phyloP scores from a whole-genome alignment of 2,329 filamentous ascomycete genomes.

The Beauveria varroae region DNA sequence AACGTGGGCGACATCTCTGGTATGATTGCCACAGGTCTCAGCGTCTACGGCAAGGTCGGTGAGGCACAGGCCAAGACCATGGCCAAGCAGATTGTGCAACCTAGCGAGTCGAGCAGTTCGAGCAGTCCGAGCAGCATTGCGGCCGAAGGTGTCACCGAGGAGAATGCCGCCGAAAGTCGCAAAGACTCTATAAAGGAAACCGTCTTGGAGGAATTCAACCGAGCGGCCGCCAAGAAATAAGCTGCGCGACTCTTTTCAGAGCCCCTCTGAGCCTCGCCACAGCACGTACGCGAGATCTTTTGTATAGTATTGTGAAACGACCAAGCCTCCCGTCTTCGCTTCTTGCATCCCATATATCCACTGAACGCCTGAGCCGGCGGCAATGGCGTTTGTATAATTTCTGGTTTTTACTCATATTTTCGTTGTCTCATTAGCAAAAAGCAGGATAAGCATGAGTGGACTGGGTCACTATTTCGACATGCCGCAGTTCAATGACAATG shows the following conservation, averaged over 20 bases:
- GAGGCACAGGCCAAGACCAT: conserved; percentile 66
- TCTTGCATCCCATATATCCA: conserved; percentile 7
- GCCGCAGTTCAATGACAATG: background rate
- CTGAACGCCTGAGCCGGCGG: background rate
- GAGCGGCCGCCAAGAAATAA: conserved; percentile 26
- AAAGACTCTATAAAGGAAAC: conserved; percentile 29
- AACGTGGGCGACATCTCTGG: conserved; percentile 94
- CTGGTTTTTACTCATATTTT: background rate
- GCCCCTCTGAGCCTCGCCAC: background rate
- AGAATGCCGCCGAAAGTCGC: conserved; percentile 12
- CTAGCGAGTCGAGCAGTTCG: conserved; percentile 17
- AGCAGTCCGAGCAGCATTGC: conserved; percentile 15
- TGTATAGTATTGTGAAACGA: conserved; percentile 10
- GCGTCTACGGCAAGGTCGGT: conserved; percentile 90
- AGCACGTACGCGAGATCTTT: background rate
- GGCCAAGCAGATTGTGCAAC: conserved; percentile 43
- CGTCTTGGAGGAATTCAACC: conserved; percentile 33
- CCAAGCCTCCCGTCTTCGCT: background rate
- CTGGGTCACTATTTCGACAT: background rate
- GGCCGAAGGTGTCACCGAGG: conserved; percentile 11
- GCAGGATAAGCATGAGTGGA: background rate
- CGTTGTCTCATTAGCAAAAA: conserved; percentile 3
- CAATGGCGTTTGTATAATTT: conserved; percentile 10
- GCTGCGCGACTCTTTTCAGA: background rate
- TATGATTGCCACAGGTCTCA: conserved; percentile 95